phyloP scores from a whole-genome alignment of 306 rosid species.

The Vigna reflexopilosa region DNA sequence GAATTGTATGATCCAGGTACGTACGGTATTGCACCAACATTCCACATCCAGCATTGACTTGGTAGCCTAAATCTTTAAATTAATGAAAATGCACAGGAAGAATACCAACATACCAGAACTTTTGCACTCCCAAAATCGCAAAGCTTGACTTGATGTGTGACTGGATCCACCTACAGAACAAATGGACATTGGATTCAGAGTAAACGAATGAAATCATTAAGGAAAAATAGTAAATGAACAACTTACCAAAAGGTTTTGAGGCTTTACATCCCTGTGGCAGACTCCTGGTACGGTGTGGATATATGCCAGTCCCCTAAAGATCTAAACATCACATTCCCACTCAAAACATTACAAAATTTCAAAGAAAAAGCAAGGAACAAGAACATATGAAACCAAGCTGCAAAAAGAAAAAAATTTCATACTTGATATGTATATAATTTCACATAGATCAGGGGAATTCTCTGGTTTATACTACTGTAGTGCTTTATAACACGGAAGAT shows the following conservation, averaged over 20 bases:
- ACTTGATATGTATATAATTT: slow-evolving; percentile 95
- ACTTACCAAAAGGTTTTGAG: slow-evolving; percentile 90
- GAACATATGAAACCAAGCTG: slow-evolving; percentile 11
- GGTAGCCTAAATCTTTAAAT: slow-evolving; percentile 1
- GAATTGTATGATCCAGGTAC: slow-evolving; percentile 13
- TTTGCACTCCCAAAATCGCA: slow-evolving; percentile 98
- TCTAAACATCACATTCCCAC: slow-evolving; percentile 55
- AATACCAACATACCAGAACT: slow-evolving; percentile 70
- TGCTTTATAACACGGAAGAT: slow-evolving; percentile 83
- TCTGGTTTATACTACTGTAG: slow-evolving; percentile 79
- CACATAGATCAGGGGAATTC: slow-evolving; percentile 92
- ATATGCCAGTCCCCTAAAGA: slow-evolving; percentile 93
- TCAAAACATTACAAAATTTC: slow-evolving; percentile 31
- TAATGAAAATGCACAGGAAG: slow-evolving; percentile 19
- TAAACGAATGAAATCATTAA: slow-evolving; percentile 4
- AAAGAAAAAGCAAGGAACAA: slow-evolving; percentile 24
- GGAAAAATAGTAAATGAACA: slow-evolving; percentile 34
- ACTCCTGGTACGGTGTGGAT: slow-evolving; percentile 92
- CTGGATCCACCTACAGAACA: slow-evolving; percentile 79
- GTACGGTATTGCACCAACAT: slow-evolving; percentile 9
- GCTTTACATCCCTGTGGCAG: slow-evolving; percentile 94
- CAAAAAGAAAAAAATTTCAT: slow-evolving; percentile 43
- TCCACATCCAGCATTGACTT: background rate
- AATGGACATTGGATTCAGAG: slow-evolving; percentile 23
- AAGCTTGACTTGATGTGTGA: slow-evolving; percentile 93